phyloP scores from a whole-genome alignment of 345 rosid genomes.

The Eucalyptus tenuipes region DNA sequence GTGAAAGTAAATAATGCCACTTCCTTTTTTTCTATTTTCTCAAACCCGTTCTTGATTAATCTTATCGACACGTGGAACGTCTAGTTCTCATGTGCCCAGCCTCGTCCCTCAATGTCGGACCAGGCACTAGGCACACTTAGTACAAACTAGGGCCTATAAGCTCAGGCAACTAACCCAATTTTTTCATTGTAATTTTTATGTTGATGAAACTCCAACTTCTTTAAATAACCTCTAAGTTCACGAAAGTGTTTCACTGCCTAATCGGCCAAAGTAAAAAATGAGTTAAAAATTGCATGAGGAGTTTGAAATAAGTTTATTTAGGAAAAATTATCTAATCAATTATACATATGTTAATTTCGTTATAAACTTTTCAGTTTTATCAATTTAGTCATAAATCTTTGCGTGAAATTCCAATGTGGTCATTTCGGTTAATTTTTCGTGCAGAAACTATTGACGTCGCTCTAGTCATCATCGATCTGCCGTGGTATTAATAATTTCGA shows the following conservation, averaged over 20 bases:
- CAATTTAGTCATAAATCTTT: not conserved
- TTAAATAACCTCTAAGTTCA: not conserved
- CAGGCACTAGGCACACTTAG: not conserved
- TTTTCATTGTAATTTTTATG: not conserved
- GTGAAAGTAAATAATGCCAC: not conserved
- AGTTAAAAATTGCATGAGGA: not conserved
- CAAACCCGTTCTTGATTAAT: not conserved
- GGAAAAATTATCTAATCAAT: not conserved
- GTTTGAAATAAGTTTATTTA: not conserved
- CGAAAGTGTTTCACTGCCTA: not conserved
- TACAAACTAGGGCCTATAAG: not conserved
- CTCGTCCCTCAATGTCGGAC: not conserved
- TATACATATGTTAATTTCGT: not conserved
- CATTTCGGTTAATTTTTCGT: not conserved
- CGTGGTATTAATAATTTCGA: not conserved
- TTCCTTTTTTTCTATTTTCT: not conserved
- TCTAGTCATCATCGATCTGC: rapidly evolving
- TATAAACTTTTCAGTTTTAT: not conserved
- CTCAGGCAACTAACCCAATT: not conserved
- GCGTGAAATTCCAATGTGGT: not conserved
- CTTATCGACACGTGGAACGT: not conserved
- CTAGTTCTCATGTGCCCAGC: not conserved
- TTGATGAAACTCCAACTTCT: not conserved
- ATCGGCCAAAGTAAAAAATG: not conserved
- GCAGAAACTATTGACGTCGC: rapidly evolving